phyloP scores from a whole-genome alignment of 2,329 filamentous ascomycete genomes.

The Epichloe glyceriae region DNA sequence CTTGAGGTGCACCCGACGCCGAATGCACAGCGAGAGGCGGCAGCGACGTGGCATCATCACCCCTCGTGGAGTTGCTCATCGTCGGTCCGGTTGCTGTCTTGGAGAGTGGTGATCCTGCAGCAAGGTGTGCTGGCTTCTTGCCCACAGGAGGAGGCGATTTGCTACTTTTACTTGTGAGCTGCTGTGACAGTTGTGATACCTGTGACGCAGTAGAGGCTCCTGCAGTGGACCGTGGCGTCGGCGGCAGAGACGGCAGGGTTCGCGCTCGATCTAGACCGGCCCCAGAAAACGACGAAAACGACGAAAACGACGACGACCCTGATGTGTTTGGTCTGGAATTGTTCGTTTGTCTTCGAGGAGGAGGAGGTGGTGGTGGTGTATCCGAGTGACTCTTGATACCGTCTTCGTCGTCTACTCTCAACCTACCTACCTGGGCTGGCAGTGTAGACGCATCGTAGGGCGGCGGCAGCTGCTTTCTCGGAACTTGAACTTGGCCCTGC shows the following conservation, averaged over 20 bases:
- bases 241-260: slow-evolving; percentile 15
- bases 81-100: slow-evolving; percentile 11
- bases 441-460: slow-evolving; percentile 34
- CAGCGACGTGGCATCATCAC: slow-evolving; percentile 10
- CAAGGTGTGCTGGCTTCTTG: slow-evolving; percentile 47
- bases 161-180: slow-evolving; percentile 18
- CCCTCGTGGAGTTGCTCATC: slow-evolving; percentile 4
- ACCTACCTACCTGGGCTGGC: slow-evolving; percentile 31
- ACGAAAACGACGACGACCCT: not conserved
- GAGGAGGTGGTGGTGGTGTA: slow-evolving; percentile 25
- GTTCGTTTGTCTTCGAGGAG: slow-evolving; percentile 30
- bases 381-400: slow-evolving; percentile 7
- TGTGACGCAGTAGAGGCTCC: slow-evolving; percentile 22
- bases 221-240: slow-evolving; percentile 15
- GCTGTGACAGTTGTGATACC: slow-evolving; percentile 19
- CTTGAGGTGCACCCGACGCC: slow-evolving; percentile 2
- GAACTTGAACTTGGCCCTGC: slow-evolving; percentile 27
- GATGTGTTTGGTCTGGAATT: slow-evolving; percentile 8
- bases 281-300: slow-evolving; percentile 4
- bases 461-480: slow-evolving; percentile 37
- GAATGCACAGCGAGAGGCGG: slow-evolving; percentile 6
- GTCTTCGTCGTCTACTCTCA: slow-evolving; percentile 30
- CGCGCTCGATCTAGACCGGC: slow-evolving; percentile 13
- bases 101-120: slow-evolving; percentile 15
- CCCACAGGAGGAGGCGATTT: slow-evolving; percentile 45